Evolutionary conservation across 208 protist genomes (phyloP).

Genomic region (Trypanosoma lewisi): DNA sequence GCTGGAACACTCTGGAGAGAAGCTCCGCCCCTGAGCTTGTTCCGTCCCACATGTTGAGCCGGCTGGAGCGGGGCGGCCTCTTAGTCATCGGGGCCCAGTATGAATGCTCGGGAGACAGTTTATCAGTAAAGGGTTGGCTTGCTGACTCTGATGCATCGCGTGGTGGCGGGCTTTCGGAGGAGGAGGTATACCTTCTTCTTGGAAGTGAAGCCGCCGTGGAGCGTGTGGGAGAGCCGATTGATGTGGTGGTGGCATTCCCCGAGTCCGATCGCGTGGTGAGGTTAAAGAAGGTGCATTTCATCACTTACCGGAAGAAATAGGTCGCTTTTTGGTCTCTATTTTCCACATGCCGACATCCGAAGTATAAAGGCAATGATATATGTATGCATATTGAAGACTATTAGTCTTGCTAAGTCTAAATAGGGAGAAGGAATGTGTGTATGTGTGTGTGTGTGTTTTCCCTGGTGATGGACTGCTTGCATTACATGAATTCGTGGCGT

Average conservation of each 20-base stretch:
- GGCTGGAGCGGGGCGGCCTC: slow-evolving; percentile 60
- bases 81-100: slow-evolving; percentile 75
- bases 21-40: slow-evolving; percentile 72
- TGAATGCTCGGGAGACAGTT: slow-evolving; percentile 38
- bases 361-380: neutral
- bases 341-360: neutral
- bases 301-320: slow-evolving; percentile 71
- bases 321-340: no score
- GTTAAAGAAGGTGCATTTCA: slow-evolving; percentile 50
- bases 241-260: slow-evolving; percentile 66
- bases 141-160: slow-evolving; percentile 27
- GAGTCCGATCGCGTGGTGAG: slow-evolving; percentile 33
- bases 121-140: slow-evolving; percentile 33
- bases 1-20: slow-evolving; percentile 87
- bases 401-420: neutral
- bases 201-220: slow-evolving; percentile 55
- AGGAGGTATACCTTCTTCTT: slow-evolving; percentile 64
- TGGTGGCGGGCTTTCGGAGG: slow-evolving; percentile 32
- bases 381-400: neutral
- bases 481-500: no score
- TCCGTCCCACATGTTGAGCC: slow-evolving; percentile 65
- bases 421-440: no score
- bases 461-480: no score
- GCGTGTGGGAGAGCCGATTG: slow-evolving; percentile 46
- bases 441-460: no score